Evolutionary conservation across 306 rosid genomes (phyloP), one percentile per base, ranked within the genome.

Genomic region (Benincasa hispida): DNA sequence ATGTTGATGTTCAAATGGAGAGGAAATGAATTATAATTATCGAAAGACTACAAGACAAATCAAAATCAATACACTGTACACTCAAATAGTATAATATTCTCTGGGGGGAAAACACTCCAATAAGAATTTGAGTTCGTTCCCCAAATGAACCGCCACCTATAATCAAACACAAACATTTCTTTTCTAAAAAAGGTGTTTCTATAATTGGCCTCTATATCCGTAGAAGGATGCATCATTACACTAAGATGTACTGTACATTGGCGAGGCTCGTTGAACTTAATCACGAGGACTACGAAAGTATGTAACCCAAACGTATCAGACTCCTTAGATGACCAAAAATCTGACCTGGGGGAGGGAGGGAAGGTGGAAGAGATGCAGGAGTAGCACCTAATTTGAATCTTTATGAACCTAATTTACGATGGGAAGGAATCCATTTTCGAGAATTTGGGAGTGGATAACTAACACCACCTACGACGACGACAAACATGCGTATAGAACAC

Each of bases 401-500:
- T 72, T 79, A 79, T 78, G 70, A 48, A 25, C 35, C 24, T 34
- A 28, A 62, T 61, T 77, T 61, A 48, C 11, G 70, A 78, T 56
- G 55, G 60, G 75, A 76, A 24, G 68, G 53, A 41, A 63, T 78
- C 58, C 77, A 68, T 60, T 22, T 81, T 79, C 77, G 24, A 69
- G 51, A 74, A 47, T 34, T 35, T 0, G 32, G 32, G 84, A 60
- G 82, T 74, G 74, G 73, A 56, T 79, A 72, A 79, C 66, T 27
- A 61, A 37, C n/a, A 74, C 37, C 67, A 65, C 60, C 78, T 10
- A 61, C 27, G 68, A 18, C 21, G 6, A 60, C 22, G 18, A 28
- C 30, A 47, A 14, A 19, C 54, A 67, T 39, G 41, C 47, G 76
- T 77, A 48, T 84, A 78, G 47, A 82, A 56, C 79, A 82, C 78